Percentiles rank a stretch among this genome's conserved stretches.
Evolutionary conservation across 1,284 basidiomycete genomes (phyloP).

Genomic region (Rhodotorula sp.): DNA sequence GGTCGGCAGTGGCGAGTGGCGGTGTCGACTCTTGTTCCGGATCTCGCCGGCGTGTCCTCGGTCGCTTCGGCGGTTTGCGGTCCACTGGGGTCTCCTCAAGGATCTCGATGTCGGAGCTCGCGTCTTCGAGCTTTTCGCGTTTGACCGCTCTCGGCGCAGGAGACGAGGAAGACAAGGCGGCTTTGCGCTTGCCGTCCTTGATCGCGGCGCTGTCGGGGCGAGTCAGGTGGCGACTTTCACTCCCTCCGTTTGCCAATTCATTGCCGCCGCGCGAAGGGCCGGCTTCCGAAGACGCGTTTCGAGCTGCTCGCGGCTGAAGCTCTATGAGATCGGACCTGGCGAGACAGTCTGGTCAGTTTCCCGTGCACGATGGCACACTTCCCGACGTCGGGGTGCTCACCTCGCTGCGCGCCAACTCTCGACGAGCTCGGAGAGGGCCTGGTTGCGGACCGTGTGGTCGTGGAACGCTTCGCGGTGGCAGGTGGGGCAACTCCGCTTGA

Average conservation of each 20-base stretch:
- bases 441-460: slow-evolving; percentile 61
- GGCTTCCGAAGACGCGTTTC: neutral
- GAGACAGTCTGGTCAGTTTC: neutral
- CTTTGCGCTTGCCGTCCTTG: slow-evolving; percentile 6
- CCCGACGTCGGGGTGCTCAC: slow-evolving; percentile 50
- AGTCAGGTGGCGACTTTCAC: no score
- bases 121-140: neutral
- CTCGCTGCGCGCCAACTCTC: slow-evolving; percentile 63
- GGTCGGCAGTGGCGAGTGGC: slow-evolving; percentile 1
- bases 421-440: slow-evolving; percentile 61
- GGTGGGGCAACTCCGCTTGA: slow-evolving; percentile 63
- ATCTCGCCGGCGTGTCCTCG: neutral
- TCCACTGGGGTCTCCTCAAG: neutral
- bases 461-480: slow-evolving; percentile 62
- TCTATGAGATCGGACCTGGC: slow-evolving; percentile 15
- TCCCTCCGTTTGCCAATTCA: no score
- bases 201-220: neutral
- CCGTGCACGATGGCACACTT: no score
- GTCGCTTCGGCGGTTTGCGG: neutral
- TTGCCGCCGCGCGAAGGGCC: neutral
- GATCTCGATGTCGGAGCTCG: slow-evolving; percentile 26
- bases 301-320: slow-evolving; percentile 3
- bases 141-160: neutral
- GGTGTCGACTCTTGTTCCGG: neutral
- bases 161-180: neutral